A percentile compares a stretch with the other conserved stretches of the same genome.
phyloP scores from a whole-genome alignment of 1,284 basidiomycete genomes.

The Tylopilus sp. region DNA sequence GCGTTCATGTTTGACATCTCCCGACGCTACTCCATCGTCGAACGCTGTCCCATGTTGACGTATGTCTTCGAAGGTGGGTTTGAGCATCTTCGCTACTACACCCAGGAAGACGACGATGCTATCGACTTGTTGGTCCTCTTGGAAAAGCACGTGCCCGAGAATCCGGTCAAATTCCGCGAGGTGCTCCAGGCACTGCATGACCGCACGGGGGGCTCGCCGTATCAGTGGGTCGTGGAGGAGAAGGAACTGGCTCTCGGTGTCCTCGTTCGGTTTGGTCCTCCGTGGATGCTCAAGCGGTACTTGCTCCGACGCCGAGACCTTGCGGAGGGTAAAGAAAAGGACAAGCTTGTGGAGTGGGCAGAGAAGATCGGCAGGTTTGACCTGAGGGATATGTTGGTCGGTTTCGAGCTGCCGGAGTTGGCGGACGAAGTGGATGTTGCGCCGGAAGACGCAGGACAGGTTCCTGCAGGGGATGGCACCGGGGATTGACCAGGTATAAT shows the following conservation, averaged over 20 bases:
- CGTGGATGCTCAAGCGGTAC: conserved; percentile 32
- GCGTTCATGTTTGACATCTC: conserved; percentile 31
- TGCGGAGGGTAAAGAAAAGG: conserved; percentile 14
- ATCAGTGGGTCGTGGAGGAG: conserved; percentile 29
- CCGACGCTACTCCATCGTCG: conserved; percentile 23
- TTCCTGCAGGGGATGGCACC: not conserved
- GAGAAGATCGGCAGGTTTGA: conserved; percentile 26
- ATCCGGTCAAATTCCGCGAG: conserved; percentile 20
- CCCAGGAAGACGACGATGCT: conserved; percentile 26
- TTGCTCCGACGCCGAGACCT: conserved; percentile 25
- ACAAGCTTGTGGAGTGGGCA: conserved; percentile 16
- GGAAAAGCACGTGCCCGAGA: conserved; percentile 23
- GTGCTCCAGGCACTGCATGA: conserved; percentile 29
- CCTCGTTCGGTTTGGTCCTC: conserved; percentile 22
- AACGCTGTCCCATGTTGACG: conserved; percentile 28
- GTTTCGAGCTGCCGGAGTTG: conserved; percentile 18
- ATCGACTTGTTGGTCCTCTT: conserved; percentile 23
- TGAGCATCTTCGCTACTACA: conserved; percentile 28
- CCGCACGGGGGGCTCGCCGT: conserved; percentile 19
- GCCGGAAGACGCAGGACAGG: conserved; percentile 1
- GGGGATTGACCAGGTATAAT: conserved; percentile 3
- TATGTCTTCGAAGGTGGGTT: conserved; percentile 31
- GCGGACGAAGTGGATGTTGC: conserved; percentile 10
- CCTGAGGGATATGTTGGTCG: conserved; percentile 20
- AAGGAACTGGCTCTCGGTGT: conserved; percentile 25